phyloP scores from a whole-genome alignment of 2,329 filamentous ascomycete genomes.

The Apiospora rasikravindrae region DNA sequence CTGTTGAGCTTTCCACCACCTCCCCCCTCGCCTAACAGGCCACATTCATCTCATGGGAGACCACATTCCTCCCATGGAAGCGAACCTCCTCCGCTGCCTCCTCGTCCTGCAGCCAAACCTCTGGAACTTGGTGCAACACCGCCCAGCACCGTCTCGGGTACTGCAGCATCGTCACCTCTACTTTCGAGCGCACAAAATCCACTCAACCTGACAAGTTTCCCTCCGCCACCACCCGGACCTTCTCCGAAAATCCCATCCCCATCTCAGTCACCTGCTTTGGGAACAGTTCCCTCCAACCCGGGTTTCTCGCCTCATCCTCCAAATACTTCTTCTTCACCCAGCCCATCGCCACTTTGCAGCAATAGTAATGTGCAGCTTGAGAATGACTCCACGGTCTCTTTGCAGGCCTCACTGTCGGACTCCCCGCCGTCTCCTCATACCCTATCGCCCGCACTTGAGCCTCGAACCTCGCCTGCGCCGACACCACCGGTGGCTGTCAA shows the following conservation, averaged over 20 bases:
- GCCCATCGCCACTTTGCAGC: neutral
- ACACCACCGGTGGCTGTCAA: neutral
- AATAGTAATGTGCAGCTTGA: neutral
- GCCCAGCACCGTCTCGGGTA: neutral
- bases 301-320: neutral
- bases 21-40: constrained; percentile 20
- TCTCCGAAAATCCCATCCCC: constrained; percentile 22
- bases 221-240: constrained; percentile 28
- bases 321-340: neutral
- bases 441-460: neutral
- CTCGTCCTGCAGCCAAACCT: neutral
- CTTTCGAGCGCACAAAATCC: constrained; percentile 13
- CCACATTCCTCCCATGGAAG: neutral
- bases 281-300: neutral
- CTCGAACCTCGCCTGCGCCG: neutral
- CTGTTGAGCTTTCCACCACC: constrained; percentile 24
- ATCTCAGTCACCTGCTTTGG: neutral
- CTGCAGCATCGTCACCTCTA: neutral
- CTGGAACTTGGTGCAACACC: neutral
- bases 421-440: neutral
- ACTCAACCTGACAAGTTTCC: constrained; percentile 23
- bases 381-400: neutral
- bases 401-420: neutral
- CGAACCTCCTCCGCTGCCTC: neutral
- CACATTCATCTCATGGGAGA: constrained; percentile 7